phyloP scores from a whole-genome alignment of 371 early-diverging fungal genomes.

The Zopfochytrium polystomum region DNA sequence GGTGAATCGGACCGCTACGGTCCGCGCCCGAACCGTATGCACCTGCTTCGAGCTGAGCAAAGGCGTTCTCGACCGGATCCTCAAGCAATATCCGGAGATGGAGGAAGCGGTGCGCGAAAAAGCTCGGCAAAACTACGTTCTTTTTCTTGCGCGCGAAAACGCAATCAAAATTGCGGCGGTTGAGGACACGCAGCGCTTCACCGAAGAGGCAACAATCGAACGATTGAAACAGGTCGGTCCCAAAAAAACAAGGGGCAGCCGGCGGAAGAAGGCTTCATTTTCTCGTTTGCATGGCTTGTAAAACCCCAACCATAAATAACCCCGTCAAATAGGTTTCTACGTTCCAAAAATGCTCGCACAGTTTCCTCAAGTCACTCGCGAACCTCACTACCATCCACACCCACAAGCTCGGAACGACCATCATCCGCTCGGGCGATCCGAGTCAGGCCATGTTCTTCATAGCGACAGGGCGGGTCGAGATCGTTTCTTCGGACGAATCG shows the following conservation, averaged over 20 bases:
- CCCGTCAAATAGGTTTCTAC: constrained; percentile 35
- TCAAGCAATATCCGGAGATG: constrained; percentile 28
- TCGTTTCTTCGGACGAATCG: constrained; percentile 35
- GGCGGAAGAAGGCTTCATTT: too few species aligned
- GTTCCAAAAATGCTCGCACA: constrained; percentile 34
- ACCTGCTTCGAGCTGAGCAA: constrained; percentile 46
- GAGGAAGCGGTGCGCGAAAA: constrained; percentile 29
- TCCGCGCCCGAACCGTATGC: constrained; percentile 39
- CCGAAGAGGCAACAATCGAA: constrained; percentile 36
- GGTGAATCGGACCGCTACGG: constrained; percentile 59
- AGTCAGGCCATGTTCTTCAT: constrained; percentile 44
- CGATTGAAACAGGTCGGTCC: constrained; percentile 36
- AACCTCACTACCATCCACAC: constrained; percentile 29
- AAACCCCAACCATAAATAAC: too few species aligned
- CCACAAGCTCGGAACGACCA: constrained; percentile 25
- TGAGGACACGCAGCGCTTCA: constrained; percentile 23
- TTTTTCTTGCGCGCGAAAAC: constrained; percentile 34
- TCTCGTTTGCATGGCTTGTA: too few species aligned
- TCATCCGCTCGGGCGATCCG: constrained; percentile 33
- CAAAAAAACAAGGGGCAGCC: background rate
- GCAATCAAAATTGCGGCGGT: constrained; percentile 16
- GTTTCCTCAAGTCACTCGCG: constrained; percentile 39
- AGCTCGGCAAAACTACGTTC: constrained; percentile 42
- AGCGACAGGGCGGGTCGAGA: constrained; percentile 37
- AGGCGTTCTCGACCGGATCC: constrained; percentile 33